Evolutionary conservation across 148 eudicot genomes (phyloP).

Genomic region (Spergularia marina): DNA sequence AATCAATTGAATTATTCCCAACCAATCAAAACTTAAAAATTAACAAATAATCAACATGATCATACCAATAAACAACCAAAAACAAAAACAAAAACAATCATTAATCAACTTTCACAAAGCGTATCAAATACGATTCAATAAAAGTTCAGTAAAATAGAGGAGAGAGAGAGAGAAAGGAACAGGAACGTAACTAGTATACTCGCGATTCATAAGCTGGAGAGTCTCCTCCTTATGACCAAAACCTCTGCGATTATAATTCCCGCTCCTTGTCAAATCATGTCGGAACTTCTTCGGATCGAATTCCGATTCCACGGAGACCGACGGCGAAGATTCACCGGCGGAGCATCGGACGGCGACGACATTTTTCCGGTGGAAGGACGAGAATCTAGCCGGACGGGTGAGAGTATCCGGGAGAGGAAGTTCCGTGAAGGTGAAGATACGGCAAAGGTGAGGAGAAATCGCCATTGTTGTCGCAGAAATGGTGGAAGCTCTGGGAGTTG

Average conservation of each 20-base stretch:
- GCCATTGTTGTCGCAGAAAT: conserved; percentile 39
- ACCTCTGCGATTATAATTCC: conserved; percentile 84
- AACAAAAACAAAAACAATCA: not conserved
- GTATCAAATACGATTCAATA: not conserved
- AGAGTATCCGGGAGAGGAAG: conserved; percentile 39
- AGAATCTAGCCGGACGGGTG: conserved; percentile 19
- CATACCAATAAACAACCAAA: not conserved
- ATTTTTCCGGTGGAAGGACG: conserved; percentile 36
- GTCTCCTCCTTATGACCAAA: conserved; percentile 84
- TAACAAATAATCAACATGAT: not conserved
- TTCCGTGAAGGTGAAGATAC: conserved; percentile 36
- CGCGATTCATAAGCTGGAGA: conserved; percentile 71
- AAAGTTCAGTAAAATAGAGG: not conserved
- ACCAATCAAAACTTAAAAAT: not conserved
- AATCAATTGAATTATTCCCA: not conserved
- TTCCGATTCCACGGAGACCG: conserved; percentile 39
- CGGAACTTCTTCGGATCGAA: conserved; percentile 85
- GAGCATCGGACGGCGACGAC: conserved; percentile 48
- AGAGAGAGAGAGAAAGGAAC: not conserved
- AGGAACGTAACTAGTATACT: conserved; percentile 66
- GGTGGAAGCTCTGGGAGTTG: conserved; percentile 7
- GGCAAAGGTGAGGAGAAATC: conserved; percentile 56
- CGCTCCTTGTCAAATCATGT: conserved; percentile 81
- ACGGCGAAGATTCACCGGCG: conserved; percentile 41
- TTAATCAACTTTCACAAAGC: not conserved